Percentiles rank a stretch among this genome's conserved stretches.
Evolutionary conservation across 2,329 filamentous ascomycete genomes (phyloP).

Genomic region (Colletotrichum sp.): DNA sequence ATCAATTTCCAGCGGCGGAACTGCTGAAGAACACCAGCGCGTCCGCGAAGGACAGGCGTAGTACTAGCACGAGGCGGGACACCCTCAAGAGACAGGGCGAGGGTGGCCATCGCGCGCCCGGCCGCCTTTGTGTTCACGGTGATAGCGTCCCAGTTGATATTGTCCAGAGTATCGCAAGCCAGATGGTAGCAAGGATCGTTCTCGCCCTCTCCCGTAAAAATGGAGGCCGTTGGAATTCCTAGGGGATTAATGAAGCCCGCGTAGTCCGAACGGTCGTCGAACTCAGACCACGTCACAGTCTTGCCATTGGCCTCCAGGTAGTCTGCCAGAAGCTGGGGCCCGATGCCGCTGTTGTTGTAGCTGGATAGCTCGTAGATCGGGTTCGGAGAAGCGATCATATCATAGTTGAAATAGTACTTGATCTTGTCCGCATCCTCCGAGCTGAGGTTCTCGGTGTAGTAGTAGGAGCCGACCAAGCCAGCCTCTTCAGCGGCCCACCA

Average conservation of each 20-base stretch:
- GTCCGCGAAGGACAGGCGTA: conserved; percentile 27
- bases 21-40: conserved; percentile 11
- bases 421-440: conserved; percentile 56
- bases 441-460: conserved; percentile 42
- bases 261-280: conserved; percentile 43
- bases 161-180: conserved; percentile 42
- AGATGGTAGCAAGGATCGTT: conserved; percentile 44
- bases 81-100: conserved; percentile 40
- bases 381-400: conserved; percentile 64
- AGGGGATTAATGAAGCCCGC: conserved; percentile 40
- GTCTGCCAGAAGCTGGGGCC: conserved; percentile 37
- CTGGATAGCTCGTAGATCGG: conserved; percentile 38
- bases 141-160: conserved; percentile 44
- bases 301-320: conserved; percentile 38
- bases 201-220: conserved; percentile 44
- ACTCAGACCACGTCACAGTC: conserved; percentile 34
- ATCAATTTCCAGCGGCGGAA: conserved; percentile 7
- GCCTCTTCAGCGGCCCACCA: conserved; percentile 49
- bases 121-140: conserved; percentile 48
- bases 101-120: conserved; percentile 51
- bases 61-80: conserved; percentile 34
- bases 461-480: conserved; percentile 45
- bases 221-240: conserved; percentile 43
- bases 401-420: conserved; percentile 72
- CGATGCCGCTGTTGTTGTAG: conserved; percentile 41